Percentiles rank a stretch among this genome's conserved stretches.
These are phyloP conservation scores for Diddensiella caesifluorescens DNA, from an alignment of 805 yeast species.

Conservation along the genomic window DNA sequence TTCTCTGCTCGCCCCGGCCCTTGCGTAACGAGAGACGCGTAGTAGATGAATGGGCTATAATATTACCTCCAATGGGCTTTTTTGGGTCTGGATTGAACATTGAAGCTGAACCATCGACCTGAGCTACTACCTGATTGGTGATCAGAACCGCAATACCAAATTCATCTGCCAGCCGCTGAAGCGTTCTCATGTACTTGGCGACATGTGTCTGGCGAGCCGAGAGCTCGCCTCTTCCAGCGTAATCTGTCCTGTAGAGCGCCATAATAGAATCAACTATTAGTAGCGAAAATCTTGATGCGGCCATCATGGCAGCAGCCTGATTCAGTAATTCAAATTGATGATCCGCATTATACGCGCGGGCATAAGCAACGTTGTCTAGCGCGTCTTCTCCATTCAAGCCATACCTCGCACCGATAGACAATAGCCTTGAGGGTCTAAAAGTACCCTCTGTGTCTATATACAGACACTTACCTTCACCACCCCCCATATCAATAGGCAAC, in stretches of 20 bases:
- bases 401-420: conserved; percentile 84
- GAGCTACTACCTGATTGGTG: conserved; percentile 95
- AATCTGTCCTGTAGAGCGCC: conserved; percentile 95
- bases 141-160: conserved; percentile 96
- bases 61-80: conserved; percentile 97
- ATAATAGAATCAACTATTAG: conserved; percentile 95
- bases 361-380: conserved; percentile 95
- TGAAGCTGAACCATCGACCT: conserved; percentile 79
- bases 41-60: conserved; percentile 94
- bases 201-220: conserved; percentile 93
- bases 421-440: conserved; percentile 84
- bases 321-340: conserved; percentile 83
- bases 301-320: conserved; percentile 94
- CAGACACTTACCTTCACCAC: conserved; percentile 96
- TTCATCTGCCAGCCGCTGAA: conserved; percentile 93
- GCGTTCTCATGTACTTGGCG: conserved; percentile 84
- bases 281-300: conserved; percentile 84
- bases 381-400: conserved; percentile 91
- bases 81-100: conserved; percentile 93
- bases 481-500: conserved; percentile 93
- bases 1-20: conserved; percentile 87
- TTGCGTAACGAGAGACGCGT: conserved; percentile 86
- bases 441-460: conserved; percentile 98
- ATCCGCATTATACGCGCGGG: conserved; percentile 95
- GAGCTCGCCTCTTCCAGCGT: conserved; percentile 90